Base-by-base conservation (phyloP, 192 early-diverging fungal genomes). In the Gigaspora rosea region DNA sequence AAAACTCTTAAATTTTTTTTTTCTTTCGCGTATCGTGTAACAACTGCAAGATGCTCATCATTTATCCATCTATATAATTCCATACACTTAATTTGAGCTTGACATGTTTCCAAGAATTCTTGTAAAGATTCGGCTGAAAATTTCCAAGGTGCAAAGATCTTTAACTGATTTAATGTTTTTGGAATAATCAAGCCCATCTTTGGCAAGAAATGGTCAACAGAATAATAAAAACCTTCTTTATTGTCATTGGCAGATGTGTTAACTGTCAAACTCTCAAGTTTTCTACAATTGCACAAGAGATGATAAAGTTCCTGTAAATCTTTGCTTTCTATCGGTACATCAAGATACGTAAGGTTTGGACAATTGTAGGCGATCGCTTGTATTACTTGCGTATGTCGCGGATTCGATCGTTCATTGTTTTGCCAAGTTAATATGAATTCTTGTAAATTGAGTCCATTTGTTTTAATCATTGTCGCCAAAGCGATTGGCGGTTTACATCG, bases 31-130 rank as follows among this genome's bases (percentile, higher is more conserved):
- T 69, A 69, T 50, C 11, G 11, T 32, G 9, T 22, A 15, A 69
- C n/a, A 4, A 69, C 67, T 5, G n/a, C 41, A 50, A 69, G 27
- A 51, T 69, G 67, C 5, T 69, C 67, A 50, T 69, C 27, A 15
- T 9, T 50, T 10, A 33, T 6, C 33, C 11, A 15, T 22, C 4
- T 50, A 8, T n/a, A 69, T 8, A 66, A 66, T 3, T 10, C 48
- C 49, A 69, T 18, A 27, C 48, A 13, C 4, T 3, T 50, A 0
- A 69, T 12, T 1, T 32, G 0, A 50, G 46, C 48, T 12, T 48
- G 49, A 50, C 67, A 69, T 18, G 33, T 22, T 33, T 51, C 48
- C 27, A 69, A 12, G 15, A 69, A 69, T 13, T 33, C 7, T 8
- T 27, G 20, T 32, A 69, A 50, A n/a, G 67, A 27, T 69, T 69